Conservation (phyloP, 208 protist genomes). For the Acanthamoeba lenticulata region DNA sequence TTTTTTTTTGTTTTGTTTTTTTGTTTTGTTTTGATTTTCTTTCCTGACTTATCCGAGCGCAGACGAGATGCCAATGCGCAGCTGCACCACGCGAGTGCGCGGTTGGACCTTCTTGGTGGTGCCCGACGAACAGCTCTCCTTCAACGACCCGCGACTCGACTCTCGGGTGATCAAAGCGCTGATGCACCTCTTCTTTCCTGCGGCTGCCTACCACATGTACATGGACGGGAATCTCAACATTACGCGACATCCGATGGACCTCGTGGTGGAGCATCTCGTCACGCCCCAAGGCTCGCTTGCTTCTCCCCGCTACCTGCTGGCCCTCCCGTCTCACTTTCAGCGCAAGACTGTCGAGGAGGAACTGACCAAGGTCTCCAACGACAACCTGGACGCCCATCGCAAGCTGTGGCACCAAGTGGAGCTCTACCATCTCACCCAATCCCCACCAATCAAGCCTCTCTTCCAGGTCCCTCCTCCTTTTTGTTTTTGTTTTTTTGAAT, state of each 20-base stretch:
- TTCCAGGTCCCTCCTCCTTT: too few relatives aligned
- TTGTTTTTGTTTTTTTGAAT: too few relatives aligned
- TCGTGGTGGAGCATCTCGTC: background rate
- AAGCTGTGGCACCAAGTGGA: background rate
- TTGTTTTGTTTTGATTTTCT: too few relatives aligned
- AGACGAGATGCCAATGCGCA: too few relatives aligned
- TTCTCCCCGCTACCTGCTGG: background rate
- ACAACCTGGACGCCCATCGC: background rate
- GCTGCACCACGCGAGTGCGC: too few relatives aligned
- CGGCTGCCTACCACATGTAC: background rate
- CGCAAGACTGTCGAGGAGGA: background rate
- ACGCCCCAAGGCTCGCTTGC: background rate
- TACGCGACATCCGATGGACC: background rate
- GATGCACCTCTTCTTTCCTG: background rate
- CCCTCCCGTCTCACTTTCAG: background rate
- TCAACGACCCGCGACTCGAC: background rate
- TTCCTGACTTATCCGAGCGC: too few relatives aligned
- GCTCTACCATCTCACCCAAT: background rate
- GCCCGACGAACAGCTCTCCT: background rate
- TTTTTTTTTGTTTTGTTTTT: too few relatives aligned
- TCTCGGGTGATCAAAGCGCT: background rate
- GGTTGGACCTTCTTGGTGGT: background rate
- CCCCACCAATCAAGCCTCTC: background rate
- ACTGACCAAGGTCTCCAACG: background rate
- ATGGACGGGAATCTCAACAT: background rate